These are phyloP conservation scores for Parathielavia appendiculata DNA, from an alignment of 495 filamentous ascomycete species.

Conservation along the genomic window DNA sequence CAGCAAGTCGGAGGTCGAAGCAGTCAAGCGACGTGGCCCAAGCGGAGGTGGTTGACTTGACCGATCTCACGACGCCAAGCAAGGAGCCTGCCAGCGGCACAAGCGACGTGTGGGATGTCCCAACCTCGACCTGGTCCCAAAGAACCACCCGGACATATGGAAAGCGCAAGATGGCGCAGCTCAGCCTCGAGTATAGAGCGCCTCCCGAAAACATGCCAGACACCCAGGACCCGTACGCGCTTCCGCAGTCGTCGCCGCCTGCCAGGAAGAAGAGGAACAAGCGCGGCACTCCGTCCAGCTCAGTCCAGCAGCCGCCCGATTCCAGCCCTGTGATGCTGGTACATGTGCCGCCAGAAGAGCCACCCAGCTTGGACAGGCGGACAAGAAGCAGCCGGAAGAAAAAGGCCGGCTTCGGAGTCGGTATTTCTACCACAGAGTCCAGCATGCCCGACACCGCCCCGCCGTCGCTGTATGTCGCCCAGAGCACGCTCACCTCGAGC, in stretches of 20 bases:
- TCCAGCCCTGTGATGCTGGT: constrained; percentile 16
- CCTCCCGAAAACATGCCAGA: neutral
- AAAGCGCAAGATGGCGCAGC: constrained; percentile 20
- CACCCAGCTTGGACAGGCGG: neutral
- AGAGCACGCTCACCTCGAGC: constrained; percentile 28
- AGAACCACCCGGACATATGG: constrained; percentile 16
- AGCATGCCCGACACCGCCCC: constrained; percentile 15
- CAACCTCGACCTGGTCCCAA: constrained; percentile 5
- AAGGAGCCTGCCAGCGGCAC: constrained; percentile 4
- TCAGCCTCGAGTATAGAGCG: constrained; percentile 10
- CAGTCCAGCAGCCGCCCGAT: neutral
- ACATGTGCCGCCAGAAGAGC: constrained; percentile 11
- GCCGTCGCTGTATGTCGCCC: constrained; percentile 22
- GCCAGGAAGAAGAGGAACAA: constrained; percentile 15
- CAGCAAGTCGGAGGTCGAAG: constrained; percentile 7
- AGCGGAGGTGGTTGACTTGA: constrained; percentile 20
- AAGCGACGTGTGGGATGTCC: constrained; percentile 21
- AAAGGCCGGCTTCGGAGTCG: neutral
- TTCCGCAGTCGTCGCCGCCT: constrained; percentile 18
- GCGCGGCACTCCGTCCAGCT: neutral
- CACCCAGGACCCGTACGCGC: constrained; percentile 23
- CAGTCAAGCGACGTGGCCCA: neutral
- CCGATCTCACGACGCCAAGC: constrained; percentile 22
- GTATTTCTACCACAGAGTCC: constrained; percentile 1
- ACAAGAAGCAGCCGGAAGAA: neutral